Evolutionary conservation across 2,329 filamentous ascomycete species (phyloP).

Genomic region (Arthrobotrys conoides): DNA sequence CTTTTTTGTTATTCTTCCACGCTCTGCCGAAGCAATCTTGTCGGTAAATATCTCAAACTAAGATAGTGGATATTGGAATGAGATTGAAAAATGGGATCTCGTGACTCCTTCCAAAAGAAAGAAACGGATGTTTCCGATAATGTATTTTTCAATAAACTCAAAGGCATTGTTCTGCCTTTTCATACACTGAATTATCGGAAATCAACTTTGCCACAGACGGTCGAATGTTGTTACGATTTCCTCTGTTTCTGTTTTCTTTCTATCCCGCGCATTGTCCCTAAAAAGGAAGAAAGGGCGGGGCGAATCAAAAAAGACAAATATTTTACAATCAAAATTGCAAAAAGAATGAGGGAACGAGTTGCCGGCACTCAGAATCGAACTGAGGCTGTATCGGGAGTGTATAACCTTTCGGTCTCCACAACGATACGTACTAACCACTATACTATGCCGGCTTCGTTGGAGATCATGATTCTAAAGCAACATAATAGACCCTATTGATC

Average conservation of each 20-base stretch:
- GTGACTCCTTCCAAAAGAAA: constrained; percentile 4
- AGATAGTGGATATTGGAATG: neutral
- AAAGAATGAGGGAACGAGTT: constrained; percentile 12
- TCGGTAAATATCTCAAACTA: neutral
- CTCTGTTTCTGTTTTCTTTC: no score
- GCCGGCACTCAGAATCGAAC: constrained; percentile 59
- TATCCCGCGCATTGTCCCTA: no score
- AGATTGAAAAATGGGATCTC: neutral
- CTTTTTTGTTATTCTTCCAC: neutral
- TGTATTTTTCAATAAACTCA: neutral
- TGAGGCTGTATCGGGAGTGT: constrained; percentile 49
- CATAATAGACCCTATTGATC: neutral
- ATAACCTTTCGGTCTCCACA: constrained; percentile 47
- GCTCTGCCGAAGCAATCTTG: neutral
- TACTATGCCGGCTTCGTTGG: constrained; percentile 53
- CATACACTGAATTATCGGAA: no score
- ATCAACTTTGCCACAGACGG: neutral
- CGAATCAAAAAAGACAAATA: constrained; percentile 11
- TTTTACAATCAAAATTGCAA: constrained; percentile 18
- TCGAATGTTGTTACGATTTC: neutral
- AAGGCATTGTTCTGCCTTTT: neutral
- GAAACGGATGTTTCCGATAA: constrained; percentile 15
- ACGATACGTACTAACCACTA: constrained; percentile 59
- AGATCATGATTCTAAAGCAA: neutral
- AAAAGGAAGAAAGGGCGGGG: neutral